Base-by-base conservation (phyloP, 2,329 filamentous ascomycete genomes). In the Laburnicola sp. region DNA sequence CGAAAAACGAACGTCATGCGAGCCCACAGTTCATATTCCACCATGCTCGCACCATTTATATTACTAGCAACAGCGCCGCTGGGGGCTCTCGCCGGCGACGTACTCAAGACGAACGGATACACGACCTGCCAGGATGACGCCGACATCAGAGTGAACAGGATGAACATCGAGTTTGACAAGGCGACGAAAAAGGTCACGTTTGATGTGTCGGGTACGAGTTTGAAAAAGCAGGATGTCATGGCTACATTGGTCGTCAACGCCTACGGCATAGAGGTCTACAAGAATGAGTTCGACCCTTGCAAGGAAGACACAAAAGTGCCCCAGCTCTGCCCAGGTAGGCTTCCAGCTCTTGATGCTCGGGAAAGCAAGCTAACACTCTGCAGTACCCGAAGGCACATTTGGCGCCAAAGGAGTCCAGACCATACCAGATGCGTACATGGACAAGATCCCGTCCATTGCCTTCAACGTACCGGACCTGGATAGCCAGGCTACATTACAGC, bases 401-500 rank as follows among this genome's bases (percentile, higher is more conserved):
- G 74, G 83, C 10, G 91, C 93, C 6, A 75, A 77, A 37, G 93
- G 91, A 40, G 76, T 75, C 3, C 87, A 94, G 70, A 74, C 78
- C 27, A 88, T 99, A 34, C 88, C 91, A 11, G 74, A 82, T 0
- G 66, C 85, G 54, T 93, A 86, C 67, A 85, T 89, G 49, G 80
- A 80, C 47, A 76, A 88, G 74, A 93, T 99, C 35, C 94, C 94
- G 1, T 77, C 84, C 2, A 96, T 99, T 59, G 93, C 93, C 9
- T 99, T 97, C 76, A 82, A 84, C 54, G 80, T 99, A 28, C 94
- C 94, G 43, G 92, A 99, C 70, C 87, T 99, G 61, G 87, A 93
- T 48, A 93, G 93, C 32, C 76, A 87, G 64, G 94, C 92, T 30
- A 94, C 86, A 38, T 77, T 99, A 57, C 77, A 90, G 68, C 81